Conservation (phyloP, 202 grass and related monocot genomes). For the Setaria viridis region DNA sequence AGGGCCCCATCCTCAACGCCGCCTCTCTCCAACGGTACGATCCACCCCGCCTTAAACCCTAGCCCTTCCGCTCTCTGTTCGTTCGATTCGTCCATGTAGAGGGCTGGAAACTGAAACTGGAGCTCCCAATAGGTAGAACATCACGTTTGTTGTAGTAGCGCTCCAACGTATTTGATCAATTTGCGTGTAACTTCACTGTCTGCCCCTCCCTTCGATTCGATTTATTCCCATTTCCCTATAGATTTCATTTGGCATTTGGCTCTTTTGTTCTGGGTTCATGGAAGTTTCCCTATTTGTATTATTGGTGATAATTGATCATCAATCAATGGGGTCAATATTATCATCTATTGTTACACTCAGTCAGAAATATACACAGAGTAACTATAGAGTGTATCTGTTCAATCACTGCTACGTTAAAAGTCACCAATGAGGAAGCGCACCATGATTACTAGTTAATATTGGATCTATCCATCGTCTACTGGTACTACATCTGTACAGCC, state of each 20-base stretch:
- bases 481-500: background rate
- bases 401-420: background rate
- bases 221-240: background rate
- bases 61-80: background rate
- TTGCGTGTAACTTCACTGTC: background rate
- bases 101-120: background rate
- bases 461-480: background rate
- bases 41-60: conserved; percentile 38
- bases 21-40: conserved; percentile 63
- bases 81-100: background rate
- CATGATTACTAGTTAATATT: background rate
- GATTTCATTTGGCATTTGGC: background rate
- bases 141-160: background rate
- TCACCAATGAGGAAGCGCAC: background rate
- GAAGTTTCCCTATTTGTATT: background rate
- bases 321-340: background rate
- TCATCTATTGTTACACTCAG: background rate
- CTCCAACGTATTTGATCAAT: background rate
- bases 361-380: background rate
- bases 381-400: background rate
- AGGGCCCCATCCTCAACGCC: conserved; percentile 85
- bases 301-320: background rate
- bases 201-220: too few relatives aligned
- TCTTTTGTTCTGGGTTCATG: background rate
- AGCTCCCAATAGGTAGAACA: background rate